Base-by-base conservation (phyloP, 2,329 filamentous ascomycete species). In the Emericellopsis atlantica region DNA sequence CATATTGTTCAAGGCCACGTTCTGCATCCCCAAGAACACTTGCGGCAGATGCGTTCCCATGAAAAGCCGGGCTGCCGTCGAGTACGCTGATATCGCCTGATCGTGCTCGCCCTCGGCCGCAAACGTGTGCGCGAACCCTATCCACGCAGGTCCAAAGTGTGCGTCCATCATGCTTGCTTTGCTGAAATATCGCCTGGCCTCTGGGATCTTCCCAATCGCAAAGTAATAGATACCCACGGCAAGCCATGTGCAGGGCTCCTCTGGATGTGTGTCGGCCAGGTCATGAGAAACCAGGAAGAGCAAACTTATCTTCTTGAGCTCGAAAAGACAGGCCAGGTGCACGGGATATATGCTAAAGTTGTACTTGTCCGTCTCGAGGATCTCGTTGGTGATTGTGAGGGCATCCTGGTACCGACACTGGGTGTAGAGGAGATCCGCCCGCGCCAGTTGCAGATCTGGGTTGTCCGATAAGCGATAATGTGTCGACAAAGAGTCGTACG, bases 111-210 rank as follows among this genome's bases (percentile, higher is more conserved):
- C 92, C 59, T 98, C 92, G 10, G 88, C 89, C 1, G 92, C 92
- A 57, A 98, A 98, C 0, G 92, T 98, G 59, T 98, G 93, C 1
- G 92, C 92, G 55, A 98, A 98, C 2, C 93, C 92, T 48, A 98
- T 96, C 92, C 92, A 98, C 4, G 92, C 92, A 1, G 92, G 86
- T 0, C 90, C 90, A 52, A 95, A 98, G 63, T 96, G 90, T 6
- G 90, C 85, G 55, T 98, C 89, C 81, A 98, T 90, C 69, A 96
- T 84, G 48, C 86, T 94, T 5, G 93, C 85, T 62, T 98, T 98
- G 54, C 86, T 94, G 60, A 98, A 98, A 67, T 92, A 98, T 32
- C 90, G 79, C 10, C 92, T 79, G 9, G 93, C 89, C 62, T 98
- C 92, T 4, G 92, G 84, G 43, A 98, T 87, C 53, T 88, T 89